Base-by-base conservation (phyloP, 805 yeast species). In the Yamadazyma scolyti region DNA sequence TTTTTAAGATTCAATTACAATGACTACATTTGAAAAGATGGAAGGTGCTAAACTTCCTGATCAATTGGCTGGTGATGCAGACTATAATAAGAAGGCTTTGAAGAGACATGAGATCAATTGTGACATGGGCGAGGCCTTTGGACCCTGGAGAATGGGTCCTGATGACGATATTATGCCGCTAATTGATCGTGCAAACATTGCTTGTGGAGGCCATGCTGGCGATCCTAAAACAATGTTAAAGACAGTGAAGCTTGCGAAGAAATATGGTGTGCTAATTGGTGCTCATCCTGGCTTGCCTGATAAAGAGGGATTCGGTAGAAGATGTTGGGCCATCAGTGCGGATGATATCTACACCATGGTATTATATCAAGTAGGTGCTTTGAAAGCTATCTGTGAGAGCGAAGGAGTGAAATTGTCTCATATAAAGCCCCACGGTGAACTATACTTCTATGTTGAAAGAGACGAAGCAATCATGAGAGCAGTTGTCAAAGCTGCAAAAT, bases 141-240 rank as follows among this genome's bases (percentile, higher is more conserved):
- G 67, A 5, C 53, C 48, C 18, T 60, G 56, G 54, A 56, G 46
- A 30, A 51, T 60, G 55, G 67, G 62, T 0, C 64, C 64, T 5
- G 67, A 61, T 41, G 61, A 50, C 12, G 65, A 62, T 16, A 52
- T 62, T 18, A 61, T 62, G 65, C 65, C 64, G 10, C 39, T 45
- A 15, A 61, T 62, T 28, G 64, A 61, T 39, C 47, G 52, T 6
- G 68, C 68, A 6, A 62, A 62, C 33, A 42, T 62, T 32, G 68
- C 68, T 7, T 62, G 68, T 43, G 68, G 68, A 4, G 61, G 55
- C 27, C 68, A 62, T 39, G 68, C 65, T 20, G 66, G 67, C 11
- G 68, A 62, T 39, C 56, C 52, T 30, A 52, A 46, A 20, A 59
- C 51, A 20, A 62, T 62, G 68, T 36, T 43, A 13, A 34, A 50